phyloP scores from a whole-genome alignment of 164 flowering plant species.

The Magnolia sinica region DNA sequence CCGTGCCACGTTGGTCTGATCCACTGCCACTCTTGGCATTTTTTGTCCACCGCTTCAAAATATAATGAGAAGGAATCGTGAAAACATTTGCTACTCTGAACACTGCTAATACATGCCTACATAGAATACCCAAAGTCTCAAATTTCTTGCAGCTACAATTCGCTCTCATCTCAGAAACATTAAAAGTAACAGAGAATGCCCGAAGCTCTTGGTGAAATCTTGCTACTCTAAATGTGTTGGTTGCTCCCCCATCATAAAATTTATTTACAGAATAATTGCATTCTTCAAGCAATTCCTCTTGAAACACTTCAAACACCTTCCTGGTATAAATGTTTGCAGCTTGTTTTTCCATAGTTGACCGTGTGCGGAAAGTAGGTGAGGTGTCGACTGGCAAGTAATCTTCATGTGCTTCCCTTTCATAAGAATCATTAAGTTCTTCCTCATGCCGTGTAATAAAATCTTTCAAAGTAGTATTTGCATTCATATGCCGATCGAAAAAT shows the following conservation, averaged over 20 bases:
- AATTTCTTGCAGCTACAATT: constrained; percentile 15
- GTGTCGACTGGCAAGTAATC: not conserved
- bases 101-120: constrained; percentile 14
- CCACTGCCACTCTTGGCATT: constrained; percentile 7
- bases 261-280: constrained; percentile 1
- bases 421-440: constrained; percentile 1
- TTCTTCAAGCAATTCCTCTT: constrained; percentile 12
- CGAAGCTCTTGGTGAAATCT: constrained; percentile 5
- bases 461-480: constrained; percentile 4
- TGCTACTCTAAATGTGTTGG: constrained; percentile 8
- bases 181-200: constrained; percentile 1
- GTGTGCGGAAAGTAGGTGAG: not conserved
- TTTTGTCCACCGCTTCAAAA: constrained; percentile 15
- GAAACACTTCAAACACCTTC: constrained; percentile 5
- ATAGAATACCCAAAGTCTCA: constrained; percentile 16
- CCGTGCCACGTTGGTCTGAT: not conserved
- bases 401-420: constrained; percentile 5
- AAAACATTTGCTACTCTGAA: constrained; percentile 4
- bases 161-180: constrained; percentile 6
- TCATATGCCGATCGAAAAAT: constrained; percentile 6
- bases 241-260: constrained; percentile 12
- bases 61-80: constrained; percentile 10
- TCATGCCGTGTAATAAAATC: constrained; percentile 2
- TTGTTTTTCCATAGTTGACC: constrained; percentile 9
- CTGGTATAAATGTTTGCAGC: constrained; percentile 7